Evolutionary conservation across 2,329 filamentous ascomycete species (phyloP), one percentile per base, ranked within the genome.

Genomic region (Coleophoma cylindrospora): DNA sequence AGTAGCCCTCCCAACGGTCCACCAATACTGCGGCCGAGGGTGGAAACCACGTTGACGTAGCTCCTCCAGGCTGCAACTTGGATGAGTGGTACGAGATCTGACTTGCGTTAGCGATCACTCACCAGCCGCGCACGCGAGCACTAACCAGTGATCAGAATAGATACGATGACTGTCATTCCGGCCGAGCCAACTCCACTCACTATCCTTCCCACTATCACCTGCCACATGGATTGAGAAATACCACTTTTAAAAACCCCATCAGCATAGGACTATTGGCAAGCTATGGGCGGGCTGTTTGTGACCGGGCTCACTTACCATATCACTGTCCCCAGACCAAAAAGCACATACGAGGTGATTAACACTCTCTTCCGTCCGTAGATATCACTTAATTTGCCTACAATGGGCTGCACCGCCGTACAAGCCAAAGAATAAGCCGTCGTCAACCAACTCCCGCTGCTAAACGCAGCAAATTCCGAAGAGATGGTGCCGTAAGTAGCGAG

Each of bases 401-500:
- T 64, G 0, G 76, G 72, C 56, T 81, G 78, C 0, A 74, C 74
- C 2, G 75, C 74, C 19, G 74, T 76, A 0, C 72, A 68, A 1
- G 76, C 76, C 13, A 82, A 60, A 2, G 71, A 66, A 54, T 79
- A 80, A 37, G 70, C 71, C 4, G 75, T 79, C 14, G 79, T 74
- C 11, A 82, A 61, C 79, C 81, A 82, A 51, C 74, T 80, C 3
- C 80, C 81, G 47, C 78, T 73, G 14, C 72, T 73, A 4, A 85
- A 61, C 34, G 73, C 71, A 48, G 76, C 69, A 57, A 85, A 85
- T 48, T 84, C 76, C 10, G 81, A 85, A 0, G 80, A 76, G 47
- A 85, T 82, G 3, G 70, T 71, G 1, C 79, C 77, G 51, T 86
- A 81, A 0, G 84, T 86, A 0, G 86, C 84, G 33, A 89, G 68